These are phyloP conservation scores for Gossypium mustelinum DNA, from an alignment of 345 rosid species.

Conservation along the genomic window DNA sequence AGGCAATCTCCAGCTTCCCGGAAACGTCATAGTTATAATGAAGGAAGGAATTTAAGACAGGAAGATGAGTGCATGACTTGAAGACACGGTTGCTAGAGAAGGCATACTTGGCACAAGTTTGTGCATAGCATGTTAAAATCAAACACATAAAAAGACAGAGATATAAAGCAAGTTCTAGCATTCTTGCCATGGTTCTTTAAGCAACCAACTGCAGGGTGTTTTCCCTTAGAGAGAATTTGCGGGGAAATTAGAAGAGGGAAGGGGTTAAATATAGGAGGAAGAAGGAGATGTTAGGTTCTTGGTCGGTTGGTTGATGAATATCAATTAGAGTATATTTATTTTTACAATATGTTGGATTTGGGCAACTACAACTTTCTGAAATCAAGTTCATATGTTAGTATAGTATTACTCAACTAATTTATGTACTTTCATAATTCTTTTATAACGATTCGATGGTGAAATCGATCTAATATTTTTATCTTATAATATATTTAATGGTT, in stretches of 20 bases:
- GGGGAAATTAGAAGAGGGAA: neutral
- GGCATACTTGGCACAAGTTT: conserved; percentile 51
- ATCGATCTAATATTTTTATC: too few relatives aligned
- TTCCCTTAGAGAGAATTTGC: neutral
- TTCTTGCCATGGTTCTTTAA: neutral
- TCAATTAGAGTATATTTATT: too few relatives aligned
- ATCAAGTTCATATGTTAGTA: neutral
- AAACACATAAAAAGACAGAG: conserved; percentile 20
- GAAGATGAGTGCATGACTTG: conserved; percentile 66
- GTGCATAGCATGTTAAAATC: conserved; percentile 32
- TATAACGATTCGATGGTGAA: too few relatives aligned
- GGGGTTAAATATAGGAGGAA: conserved; percentile 10
- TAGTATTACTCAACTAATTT: too few relatives aligned
- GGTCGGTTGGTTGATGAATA: neutral
- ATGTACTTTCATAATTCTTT: too few relatives aligned
- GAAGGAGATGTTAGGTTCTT: neutral
- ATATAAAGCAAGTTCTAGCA: neutral
- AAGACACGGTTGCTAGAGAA: conserved; percentile 62
- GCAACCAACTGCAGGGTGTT: neutral
- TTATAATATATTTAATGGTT: too few relatives aligned
- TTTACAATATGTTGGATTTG: neutral
- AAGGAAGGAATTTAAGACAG: conserved; percentile 62
- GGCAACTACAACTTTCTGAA: neutral
- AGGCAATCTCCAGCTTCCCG: conserved; percentile 58
- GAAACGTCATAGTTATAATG: conserved; percentile 64